Percentiles rank a stretch among this genome's conserved stretches.
phyloP scores from a whole-genome alignment of 1,139 yeast species.

The Lizanozyma gosingica region DNA sequence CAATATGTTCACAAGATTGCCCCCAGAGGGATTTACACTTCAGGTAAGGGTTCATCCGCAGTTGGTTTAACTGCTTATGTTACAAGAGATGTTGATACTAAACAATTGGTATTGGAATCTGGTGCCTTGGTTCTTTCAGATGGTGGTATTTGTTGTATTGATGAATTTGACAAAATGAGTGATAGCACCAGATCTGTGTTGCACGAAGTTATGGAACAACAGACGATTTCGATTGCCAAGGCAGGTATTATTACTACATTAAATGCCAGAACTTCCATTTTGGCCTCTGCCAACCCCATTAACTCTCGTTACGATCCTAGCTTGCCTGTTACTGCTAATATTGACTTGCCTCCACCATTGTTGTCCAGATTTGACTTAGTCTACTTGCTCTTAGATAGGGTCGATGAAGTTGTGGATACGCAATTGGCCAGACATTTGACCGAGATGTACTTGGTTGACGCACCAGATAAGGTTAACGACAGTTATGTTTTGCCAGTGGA shows the following conservation, averaged over 20 bases:
- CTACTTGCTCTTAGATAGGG: constrained; percentile 83
- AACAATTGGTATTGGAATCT: constrained; percentile 84
- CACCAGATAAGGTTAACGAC: constrained; percentile 62
- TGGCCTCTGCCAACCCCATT: constrained; percentile 97
- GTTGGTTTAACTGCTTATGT: constrained; percentile 97
- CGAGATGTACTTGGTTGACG: constrained; percentile 83
- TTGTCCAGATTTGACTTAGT: constrained; percentile 92
- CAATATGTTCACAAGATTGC: constrained; percentile 96
- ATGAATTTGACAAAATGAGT: constrained; percentile 96
- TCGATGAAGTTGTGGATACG: constrained; percentile 78
- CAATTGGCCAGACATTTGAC: constrained; percentile 87
- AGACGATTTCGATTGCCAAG: constrained; percentile 93
- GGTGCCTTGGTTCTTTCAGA: constrained; percentile 96
- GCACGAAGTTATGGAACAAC: constrained; percentile 99
- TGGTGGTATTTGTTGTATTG: constrained; percentile 98
- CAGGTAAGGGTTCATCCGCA: constrained; percentile 98
- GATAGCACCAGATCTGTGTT: constrained; percentile 90
- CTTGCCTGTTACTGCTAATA: constrained; percentile 87
- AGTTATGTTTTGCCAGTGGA: constrained; percentile 76
- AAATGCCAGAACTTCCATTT: constrained; percentile 90
- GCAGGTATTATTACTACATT: constrained; percentile 96
- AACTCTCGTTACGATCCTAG: constrained; percentile 91
- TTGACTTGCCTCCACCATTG: constrained; percentile 93
- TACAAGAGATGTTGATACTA: constrained; percentile 89
- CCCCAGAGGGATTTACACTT: constrained; percentile 95